phyloP scores from a whole-genome alignment of 2,329 filamentous ascomycete genomes.

The Phialophora tarda region DNA sequence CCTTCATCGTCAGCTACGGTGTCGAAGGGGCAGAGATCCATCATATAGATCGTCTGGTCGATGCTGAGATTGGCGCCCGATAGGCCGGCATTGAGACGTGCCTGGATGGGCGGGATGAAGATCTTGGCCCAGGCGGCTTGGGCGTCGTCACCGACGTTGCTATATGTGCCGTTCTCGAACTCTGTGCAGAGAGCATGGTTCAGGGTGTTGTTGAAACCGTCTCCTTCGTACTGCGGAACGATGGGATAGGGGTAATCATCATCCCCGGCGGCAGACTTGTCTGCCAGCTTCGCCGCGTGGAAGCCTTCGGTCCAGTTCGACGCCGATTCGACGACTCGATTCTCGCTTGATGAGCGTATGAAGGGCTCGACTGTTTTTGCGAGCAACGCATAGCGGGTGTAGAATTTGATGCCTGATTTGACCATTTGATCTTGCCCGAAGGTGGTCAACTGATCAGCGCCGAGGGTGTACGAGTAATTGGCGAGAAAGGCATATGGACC shows the following conservation, averaged over 20 bases:
- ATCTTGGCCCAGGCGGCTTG: conserved; percentile 10
- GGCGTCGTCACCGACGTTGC: conserved; percentile 5
- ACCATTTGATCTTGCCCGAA: conserved; percentile 18
- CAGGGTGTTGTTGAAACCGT: conserved; percentile 16
- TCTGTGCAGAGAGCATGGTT: conserved; percentile 16
- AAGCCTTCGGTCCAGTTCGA: conserved; percentile 17
- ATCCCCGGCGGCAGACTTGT: conserved; percentile 11
- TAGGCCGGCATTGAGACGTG: conserved; percentile 9
- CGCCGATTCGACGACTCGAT: conserved; percentile 17
- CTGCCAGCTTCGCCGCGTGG: conserved; percentile 3
- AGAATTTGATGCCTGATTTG: conserved; percentile 16
- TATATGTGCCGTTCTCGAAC: conserved; percentile 16
- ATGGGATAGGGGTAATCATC: conserved; percentile 6
- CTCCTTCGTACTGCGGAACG: conserved; percentile 15
- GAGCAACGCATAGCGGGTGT: conserved; percentile 5
- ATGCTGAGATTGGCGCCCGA: conserved; percentile 12
- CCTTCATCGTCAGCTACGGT: conserved; percentile 14
- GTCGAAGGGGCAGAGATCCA: conserved; percentile 20
- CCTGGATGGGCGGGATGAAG: conserved; percentile 14
- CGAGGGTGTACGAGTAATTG: conserved; percentile 17
- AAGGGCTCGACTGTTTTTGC: conserved; percentile 10
- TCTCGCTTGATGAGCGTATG: conserved; percentile 17
- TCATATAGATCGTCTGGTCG: conserved; percentile 16
- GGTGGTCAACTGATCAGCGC: conserved; percentile 18
- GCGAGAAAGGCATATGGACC: conserved; percentile 13